These are phyloP conservation scores for Chytriomyces sp. DNA, from an alignment of 192 early-diverging fungal genomes.

Conservation along the genomic window DNA sequence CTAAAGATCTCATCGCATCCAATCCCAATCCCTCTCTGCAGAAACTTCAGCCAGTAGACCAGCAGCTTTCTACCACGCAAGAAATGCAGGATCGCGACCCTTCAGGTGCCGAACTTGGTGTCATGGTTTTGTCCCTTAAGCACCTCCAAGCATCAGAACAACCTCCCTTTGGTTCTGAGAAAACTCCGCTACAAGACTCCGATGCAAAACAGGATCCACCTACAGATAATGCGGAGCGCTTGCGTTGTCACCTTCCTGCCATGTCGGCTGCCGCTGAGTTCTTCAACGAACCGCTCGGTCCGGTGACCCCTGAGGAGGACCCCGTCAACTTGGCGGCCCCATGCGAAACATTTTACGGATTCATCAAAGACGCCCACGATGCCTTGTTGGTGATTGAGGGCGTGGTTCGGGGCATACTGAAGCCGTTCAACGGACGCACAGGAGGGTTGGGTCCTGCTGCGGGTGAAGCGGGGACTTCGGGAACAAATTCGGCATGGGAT, in stretches of 20 bases:
- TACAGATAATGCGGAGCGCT: background rate
- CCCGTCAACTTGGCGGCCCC: background rate
- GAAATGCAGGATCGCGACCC: too few species aligned
- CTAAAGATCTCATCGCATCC: too few species aligned
- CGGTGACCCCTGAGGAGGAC: background rate
- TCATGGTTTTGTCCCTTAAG: too few species aligned
- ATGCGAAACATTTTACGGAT: constrained; percentile 14
- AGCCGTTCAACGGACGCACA: background rate
- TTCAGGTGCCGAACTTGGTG: too few species aligned
- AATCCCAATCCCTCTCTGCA: too few species aligned
- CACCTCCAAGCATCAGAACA: too few species aligned
- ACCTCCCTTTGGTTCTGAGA: background rate
- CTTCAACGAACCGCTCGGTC: background rate
- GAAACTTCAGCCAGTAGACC: too few species aligned
- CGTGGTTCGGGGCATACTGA: background rate
- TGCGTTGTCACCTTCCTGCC: background rate
- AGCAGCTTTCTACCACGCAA: too few species aligned
- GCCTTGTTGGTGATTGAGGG: constrained; percentile 18
- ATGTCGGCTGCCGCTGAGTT: background rate
- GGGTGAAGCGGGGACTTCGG: too few species aligned
- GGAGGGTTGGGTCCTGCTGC: background rate
- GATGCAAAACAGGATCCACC: background rate
- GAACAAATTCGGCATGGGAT: too few species aligned
- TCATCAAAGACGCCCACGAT: constrained; percentile 11
- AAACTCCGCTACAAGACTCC: background rate